Base-by-base conservation (phyloP, 768 basidiomycete species). In the Boletus bicolor region DNA sequence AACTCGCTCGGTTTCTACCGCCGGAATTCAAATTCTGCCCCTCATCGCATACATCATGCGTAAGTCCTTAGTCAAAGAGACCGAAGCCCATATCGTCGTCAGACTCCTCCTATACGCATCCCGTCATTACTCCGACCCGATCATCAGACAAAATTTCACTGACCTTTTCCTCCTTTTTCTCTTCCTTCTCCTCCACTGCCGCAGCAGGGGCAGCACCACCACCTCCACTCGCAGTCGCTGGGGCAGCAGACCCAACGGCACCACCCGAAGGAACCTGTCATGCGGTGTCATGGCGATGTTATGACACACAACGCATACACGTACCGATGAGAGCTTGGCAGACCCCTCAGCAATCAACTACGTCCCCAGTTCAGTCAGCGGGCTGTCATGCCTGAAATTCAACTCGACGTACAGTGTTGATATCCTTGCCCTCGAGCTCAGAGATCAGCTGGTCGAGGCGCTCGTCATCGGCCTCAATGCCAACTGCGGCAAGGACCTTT, bases 61-160 rank as follows among this genome's bases (percentile, higher is more conserved):
- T 24, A 24, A 24, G 21, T 24, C 21, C 56, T 80, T 86, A 97
- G 81, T 97, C 94, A 82, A 97, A 97, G 61, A 97, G 83, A 79
- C 94, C 94, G 76, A 98, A 98, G 80, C 94, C 93, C 93, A 97
- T 97, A 78, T 97, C 95, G 66, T 97, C 95, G 81, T 96, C 93
- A 53, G 90, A 92, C 73, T 95, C 92, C 77, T 92, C 89, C 88
- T 93, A 71, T 53, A 59, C 37, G 28, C 35, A 41, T 24, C 51
- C 38, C 2, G 55, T 61, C 41, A 57, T 50, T 35, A 19, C 14
- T 5, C 35, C 49, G 4, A 55, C 45, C 26, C 48, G 15, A 46
- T 49, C 15, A 44, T 8, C 4, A 0, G 10, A 42, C 37, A 37
- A 58, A 44, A 5, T 39, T 44, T 28, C 14, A 77, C 81, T 32